Percentiles rank a stretch among this genome's conserved stretches.
These are phyloP conservation scores for Eucalyptus grandis DNA, from an alignment of 345 rosid species.

Conservation along the genomic window DNA sequence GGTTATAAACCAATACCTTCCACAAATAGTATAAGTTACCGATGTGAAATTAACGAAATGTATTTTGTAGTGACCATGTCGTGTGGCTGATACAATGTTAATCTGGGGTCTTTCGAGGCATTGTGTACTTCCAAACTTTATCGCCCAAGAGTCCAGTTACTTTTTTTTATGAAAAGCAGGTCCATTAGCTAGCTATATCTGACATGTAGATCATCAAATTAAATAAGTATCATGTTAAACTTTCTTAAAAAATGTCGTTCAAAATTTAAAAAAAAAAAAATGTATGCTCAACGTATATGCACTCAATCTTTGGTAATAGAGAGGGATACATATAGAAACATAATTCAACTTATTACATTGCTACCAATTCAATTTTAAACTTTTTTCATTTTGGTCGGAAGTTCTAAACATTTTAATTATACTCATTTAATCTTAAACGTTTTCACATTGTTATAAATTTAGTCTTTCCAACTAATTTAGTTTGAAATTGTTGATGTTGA, in stretches of 20 bases:
- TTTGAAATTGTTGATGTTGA: accelerated
- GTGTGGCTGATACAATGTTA: not conserved
- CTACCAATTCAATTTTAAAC: too few species aligned
- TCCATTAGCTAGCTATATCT: not conserved
- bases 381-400: too few species aligned
- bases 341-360: accelerated
- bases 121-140: not conserved
- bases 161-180: not conserved
- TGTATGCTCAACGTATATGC: not conserved
- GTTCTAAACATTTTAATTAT: too few species aligned
- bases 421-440: not conserved
- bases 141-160: not conserved
- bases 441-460: too few species aligned
- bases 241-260: not conserved
- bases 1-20: not conserved
- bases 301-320: not conserved
- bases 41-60: not conserved
- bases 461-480: too few species aligned
- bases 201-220: not conserved
- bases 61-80: not conserved
- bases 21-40: not conserved
- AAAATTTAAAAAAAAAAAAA: not conserved
- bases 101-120: not conserved
- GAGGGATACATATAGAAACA: too few species aligned
- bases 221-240: not conserved